A percentile compares a stretch with the other conserved stretches of the same genome.
Conservation (phyloP, 2,329 filamentous ascomycete genomes). For the Trichoderma breve region DNA sequence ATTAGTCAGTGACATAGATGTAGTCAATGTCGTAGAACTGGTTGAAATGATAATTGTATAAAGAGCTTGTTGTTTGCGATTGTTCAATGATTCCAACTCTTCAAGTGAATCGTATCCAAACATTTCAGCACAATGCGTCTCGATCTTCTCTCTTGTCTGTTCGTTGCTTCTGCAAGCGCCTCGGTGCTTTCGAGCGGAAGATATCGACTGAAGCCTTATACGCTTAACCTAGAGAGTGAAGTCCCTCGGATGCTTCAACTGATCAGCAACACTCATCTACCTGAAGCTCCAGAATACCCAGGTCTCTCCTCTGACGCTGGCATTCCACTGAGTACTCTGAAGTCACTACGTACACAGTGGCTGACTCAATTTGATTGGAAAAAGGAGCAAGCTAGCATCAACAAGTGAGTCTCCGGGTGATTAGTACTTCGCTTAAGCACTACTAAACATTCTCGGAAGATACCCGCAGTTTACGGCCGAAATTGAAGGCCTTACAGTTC, state of each 20-base stretch:
- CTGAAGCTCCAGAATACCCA: background rate
- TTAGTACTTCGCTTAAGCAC: background rate
- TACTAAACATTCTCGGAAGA: background rate
- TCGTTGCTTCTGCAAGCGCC: background rate
- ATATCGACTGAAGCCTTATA: background rate
- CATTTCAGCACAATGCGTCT: background rate
- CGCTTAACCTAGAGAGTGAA: background rate
- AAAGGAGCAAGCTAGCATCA: constrained; percentile 22
- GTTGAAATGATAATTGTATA: background rate
- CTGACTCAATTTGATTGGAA: constrained; percentile 24
- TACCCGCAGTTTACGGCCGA: constrained; percentile 22
- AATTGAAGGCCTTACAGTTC: constrained; percentile 27
- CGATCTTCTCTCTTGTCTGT: background rate
- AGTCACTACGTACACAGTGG: constrained; percentile 22
- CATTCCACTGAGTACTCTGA: constrained; percentile 20
- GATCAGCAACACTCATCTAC: constrained; percentile 20
- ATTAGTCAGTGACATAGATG: background rate
- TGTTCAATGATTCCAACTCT: too few species aligned
- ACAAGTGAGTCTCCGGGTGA: constrained; percentile 17
- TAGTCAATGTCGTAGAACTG: background rate
- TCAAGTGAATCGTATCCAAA: background rate
- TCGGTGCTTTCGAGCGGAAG: background rate
- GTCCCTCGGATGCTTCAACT: constrained; percentile 24
- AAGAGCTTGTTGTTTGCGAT: background rate
- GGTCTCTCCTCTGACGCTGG: constrained; percentile 12